Evolutionary conservation across 306 rosid species (phyloP).

Genomic region (Chamaecrista fasciculata): DNA sequence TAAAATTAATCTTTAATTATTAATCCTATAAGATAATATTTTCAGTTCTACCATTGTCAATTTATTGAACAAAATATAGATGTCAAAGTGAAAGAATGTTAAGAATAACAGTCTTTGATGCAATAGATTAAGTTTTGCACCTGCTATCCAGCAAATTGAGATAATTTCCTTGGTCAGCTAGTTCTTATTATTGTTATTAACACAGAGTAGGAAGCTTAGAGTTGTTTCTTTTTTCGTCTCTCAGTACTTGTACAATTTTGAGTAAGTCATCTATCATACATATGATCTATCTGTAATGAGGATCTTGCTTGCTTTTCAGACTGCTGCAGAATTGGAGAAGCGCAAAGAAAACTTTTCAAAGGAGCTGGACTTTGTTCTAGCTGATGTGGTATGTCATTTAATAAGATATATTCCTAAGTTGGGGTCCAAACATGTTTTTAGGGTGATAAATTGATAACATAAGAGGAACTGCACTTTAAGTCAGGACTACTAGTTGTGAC

Average conservation of each 20-base stretch:
- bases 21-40: background rate
- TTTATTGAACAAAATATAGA: constrained; percentile 3
- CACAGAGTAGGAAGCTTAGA: constrained; percentile 7
- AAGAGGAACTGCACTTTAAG: background rate
- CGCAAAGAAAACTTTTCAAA: constrained; percentile 83
- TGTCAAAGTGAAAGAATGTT: background rate
- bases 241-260: background rate
- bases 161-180: background rate
- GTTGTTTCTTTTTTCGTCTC: constrained; percentile 19
- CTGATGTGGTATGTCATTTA: constrained; percentile 77
- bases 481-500: background rate
- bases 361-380: constrained; percentile 88
- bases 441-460: background rate
- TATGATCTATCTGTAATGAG: constrained; percentile 17
- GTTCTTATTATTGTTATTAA: background rate
- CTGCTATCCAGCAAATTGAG: constrained; percentile 2
- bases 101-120: background rate
- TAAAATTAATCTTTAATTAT: background rate
- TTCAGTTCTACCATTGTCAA: background rate
- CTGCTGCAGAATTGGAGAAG: constrained; percentile 82
- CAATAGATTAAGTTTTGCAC: constrained; percentile 4
- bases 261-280: constrained; percentile 8
- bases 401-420: background rate
- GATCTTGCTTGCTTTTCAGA: constrained; percentile 46
- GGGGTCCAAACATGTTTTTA: background rate